Evolutionary conservation across 768 basidiomycete genomes (phyloP), one percentile per base, ranked within the genome.

Genomic region (Royoungia palumana): DNA sequence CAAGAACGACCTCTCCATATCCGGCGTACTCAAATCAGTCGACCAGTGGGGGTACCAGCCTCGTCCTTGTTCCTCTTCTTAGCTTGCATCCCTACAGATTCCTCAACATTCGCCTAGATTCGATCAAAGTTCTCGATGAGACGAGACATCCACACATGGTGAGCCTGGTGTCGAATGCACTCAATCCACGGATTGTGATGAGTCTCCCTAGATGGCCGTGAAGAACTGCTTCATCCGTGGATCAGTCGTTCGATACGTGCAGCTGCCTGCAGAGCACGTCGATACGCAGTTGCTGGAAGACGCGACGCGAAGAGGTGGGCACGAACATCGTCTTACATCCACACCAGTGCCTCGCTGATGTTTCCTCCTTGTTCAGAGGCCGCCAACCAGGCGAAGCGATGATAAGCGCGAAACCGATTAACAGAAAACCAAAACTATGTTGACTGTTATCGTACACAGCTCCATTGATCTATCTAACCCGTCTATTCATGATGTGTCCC

Each of bases 201-300:
- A 25, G 28, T 12, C 38, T 47, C 16, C 39, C 30, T 58, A 98
- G 95, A 94, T 97, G 85, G 94, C 95, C 0, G 94, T 99, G 36
- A 95, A 94, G 74, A 98, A 98, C 69, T 96, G 94, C 68, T 99
- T 99, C 66, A 99, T 99, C 60, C 87, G 96, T 36, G 96, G 96
- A 54, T 95, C 93, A 16, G 96, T 98, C 13, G 94, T 99, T 44
- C 87, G 96, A 57, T 99, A 99, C 62, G 96, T 98, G 17, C 91
- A 95, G 65, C 76, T 99, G 47, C 92, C 93, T 3, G 83, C 90
- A 21, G 86, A 89, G 54, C 88, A 89, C 52, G 92, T 99, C 50
- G 96, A 99, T 68, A 96, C 93, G 2, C 93, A 94, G 57, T 70
- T 98, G 44, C 67, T 99, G 35, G 95, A 99, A 70, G 95, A 99